Evolutionary conservation across 495 filamentous ascomycete species (phyloP).

Genomic region (Filosporella fistucella): DNA sequence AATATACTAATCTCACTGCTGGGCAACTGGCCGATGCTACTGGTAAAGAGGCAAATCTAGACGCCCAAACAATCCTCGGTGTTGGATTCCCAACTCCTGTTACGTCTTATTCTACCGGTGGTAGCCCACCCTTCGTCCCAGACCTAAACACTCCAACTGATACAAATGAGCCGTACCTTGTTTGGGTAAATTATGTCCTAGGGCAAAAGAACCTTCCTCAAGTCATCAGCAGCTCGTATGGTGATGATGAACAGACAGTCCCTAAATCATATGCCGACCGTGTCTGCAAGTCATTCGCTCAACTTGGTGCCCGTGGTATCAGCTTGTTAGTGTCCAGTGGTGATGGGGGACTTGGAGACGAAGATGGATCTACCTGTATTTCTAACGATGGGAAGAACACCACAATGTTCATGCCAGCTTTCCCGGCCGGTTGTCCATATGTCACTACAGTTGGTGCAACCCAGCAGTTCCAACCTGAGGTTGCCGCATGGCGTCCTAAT

Average conservation of each 20-base stretch:
- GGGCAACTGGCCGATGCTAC: slow-evolving; percentile 20
- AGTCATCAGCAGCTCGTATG: slow-evolving; percentile 70
- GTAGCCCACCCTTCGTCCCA: slow-evolving; percentile 52
- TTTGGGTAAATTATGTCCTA: slow-evolving; percentile 68
- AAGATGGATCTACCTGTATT: slow-evolving; percentile 45
- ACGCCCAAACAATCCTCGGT: slow-evolving; percentile 63
- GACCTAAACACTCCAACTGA: slow-evolving; percentile 44
- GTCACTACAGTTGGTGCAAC: slow-evolving; percentile 72
- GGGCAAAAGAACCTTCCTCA: slow-evolving; percentile 63
- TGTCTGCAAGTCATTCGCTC: slow-evolving; percentile 68
- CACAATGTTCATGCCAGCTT: slow-evolving; percentile 60
- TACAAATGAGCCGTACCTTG: slow-evolving; percentile 78
- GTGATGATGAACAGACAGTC: slow-evolving; percentile 61
- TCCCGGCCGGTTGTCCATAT: slow-evolving; percentile 73
- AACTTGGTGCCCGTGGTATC: slow-evolving; percentile 67
- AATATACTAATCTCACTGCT: slow-evolving; percentile 30
- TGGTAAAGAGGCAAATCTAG: slow-evolving; percentile 68
- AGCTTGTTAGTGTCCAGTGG: slow-evolving; percentile 68
- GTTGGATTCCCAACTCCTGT: slow-evolving; percentile 54
- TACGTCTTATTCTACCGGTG: slow-evolving; percentile 63
- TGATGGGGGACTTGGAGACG: slow-evolving; percentile 44
- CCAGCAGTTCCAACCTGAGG: slow-evolving; percentile 45
- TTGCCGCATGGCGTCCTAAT: slow-evolving; percentile 50
- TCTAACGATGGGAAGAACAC: slow-evolving; percentile 61
- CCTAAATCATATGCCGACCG: slow-evolving; percentile 58